Evolutionary conservation across 2,329 filamentous ascomycete genomes (phyloP), one percentile per base, ranked within the genome.

Genomic region (Hypoxylon sp.): DNA sequence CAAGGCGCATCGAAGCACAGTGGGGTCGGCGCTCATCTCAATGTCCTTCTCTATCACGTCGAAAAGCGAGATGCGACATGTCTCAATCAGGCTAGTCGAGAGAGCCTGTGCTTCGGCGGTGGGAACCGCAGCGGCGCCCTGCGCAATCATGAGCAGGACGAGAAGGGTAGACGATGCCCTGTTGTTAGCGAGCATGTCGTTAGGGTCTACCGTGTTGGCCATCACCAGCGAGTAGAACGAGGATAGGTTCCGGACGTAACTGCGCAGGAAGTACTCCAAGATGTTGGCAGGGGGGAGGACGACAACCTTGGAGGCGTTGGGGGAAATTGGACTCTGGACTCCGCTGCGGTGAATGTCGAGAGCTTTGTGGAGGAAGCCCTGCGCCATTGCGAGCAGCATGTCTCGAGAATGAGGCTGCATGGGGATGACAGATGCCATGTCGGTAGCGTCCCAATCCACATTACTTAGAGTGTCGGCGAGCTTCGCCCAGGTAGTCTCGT

Each of bases 11-110:
- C 87, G 82, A 40, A 90, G 77, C 0, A 88, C 83, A 2, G 84
- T 81, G 0, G 84, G 83, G 67, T 90, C 86, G 1, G 85, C 83
- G 10, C 85, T 84, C 75, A 90, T 81, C 71, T 87, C 83, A 45
- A 89, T 83, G 64, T 90, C 87, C 70, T 87, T 88, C 73, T 90
- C 88, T 48, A 90, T 88, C 4, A 88, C 81, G 66, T 90, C 87
- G 67, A 89, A 89, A 9, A 91, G 78, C 1, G 86, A 89, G 64
- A 90, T 89, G 37, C 88, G 85, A 69, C 88, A 90, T 3, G 86
- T 88, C 72, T 90, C 88, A 0, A 85, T 87, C 53, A 91, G 74
- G 0, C 88, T 88, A 1, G 85, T 84, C 3, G 87, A 85, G 10
- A 91, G 76, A 70, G 83, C 86, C 35, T 86, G 79, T 1, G 87